These are phyloP conservation scores for Adansonia grandidieri DNA, from an alignment of 441 rosid genomes.

Conservation along the genomic window DNA sequence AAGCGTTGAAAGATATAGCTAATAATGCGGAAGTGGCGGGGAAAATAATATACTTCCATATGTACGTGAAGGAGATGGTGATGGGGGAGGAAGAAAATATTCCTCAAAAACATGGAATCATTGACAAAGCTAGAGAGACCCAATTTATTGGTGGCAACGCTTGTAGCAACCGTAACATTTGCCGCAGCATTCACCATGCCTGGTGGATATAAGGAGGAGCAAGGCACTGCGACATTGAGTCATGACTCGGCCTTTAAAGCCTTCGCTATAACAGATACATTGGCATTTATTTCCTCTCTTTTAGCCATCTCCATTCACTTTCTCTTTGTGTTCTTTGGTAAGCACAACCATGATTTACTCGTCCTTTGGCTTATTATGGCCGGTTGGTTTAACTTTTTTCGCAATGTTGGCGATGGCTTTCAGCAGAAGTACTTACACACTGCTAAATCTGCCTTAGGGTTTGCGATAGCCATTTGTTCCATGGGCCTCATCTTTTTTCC, in stretches of 20 bases:
- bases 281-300: conserved; percentile 13
- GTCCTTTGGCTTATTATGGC: background rate
- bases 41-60: no score
- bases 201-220: background rate
- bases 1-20: no score
- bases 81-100: no score
- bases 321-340: background rate
- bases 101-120: no score
- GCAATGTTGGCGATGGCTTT: conserved; percentile 5
- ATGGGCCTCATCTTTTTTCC: background rate
- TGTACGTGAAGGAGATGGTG: no score
- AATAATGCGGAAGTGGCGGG: no score
- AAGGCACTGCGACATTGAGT: background rate
- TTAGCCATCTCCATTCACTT: background rate
- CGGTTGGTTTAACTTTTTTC: background rate
- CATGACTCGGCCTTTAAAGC: background rate
- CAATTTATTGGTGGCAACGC: no score
- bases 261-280: background rate
- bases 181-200: background rate
- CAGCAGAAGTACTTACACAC: background rate
- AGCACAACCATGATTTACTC: background rate
- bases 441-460: background rate
- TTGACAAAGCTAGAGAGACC: no score
- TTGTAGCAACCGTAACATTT: background rate
- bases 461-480: background rate